Evolutionary conservation across 2,329 filamentous ascomycete genomes (phyloP).

Genomic region (Orbilia ellipsospora): DNA sequence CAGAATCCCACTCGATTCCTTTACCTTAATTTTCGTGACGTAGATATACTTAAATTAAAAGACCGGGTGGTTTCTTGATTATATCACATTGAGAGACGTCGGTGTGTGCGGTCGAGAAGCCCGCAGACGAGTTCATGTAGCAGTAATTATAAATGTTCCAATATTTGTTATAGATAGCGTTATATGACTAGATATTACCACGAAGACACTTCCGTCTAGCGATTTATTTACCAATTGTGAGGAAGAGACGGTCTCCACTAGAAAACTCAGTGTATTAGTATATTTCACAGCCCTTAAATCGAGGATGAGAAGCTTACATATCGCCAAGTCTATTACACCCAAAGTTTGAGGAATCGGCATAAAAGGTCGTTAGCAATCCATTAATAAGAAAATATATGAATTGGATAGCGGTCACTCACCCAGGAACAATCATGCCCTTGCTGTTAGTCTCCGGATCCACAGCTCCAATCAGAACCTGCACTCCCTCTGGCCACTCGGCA

Average conservation of each 20-base stretch:
- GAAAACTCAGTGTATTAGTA: slow-evolving; percentile 7
- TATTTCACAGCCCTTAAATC: not conserved
- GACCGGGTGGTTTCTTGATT: no score
- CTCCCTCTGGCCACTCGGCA: slow-evolving; percentile 78
- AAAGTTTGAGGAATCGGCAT: not conserved
- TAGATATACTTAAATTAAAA: no score
- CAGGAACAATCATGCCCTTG: slow-evolving; percentile 50
- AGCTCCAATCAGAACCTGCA: slow-evolving; percentile 78
- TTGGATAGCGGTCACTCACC: slow-evolving; percentile 26
- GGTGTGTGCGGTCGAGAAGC: no score
- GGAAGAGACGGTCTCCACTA: slow-evolving; percentile 53
- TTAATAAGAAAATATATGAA: not conserved
- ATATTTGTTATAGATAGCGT: not conserved
- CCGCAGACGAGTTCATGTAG: no score
- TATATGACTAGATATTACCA: no score
- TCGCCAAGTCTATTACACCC: slow-evolving; percentile 37
- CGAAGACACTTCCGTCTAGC: no score
- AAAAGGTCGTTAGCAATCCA: no score
- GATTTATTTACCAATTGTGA: slow-evolving; percentile 44
- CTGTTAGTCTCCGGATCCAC: slow-evolving; percentile 37
- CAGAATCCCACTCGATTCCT: no score
- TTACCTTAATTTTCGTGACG: no score
- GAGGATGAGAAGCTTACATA: slow-evolving; percentile 34
- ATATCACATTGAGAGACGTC: no score
- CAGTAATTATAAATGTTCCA: not conserved